Base-by-base conservation (phyloP, 2,329 filamentous ascomycete species). In the Diplocarpon mali region DNA sequence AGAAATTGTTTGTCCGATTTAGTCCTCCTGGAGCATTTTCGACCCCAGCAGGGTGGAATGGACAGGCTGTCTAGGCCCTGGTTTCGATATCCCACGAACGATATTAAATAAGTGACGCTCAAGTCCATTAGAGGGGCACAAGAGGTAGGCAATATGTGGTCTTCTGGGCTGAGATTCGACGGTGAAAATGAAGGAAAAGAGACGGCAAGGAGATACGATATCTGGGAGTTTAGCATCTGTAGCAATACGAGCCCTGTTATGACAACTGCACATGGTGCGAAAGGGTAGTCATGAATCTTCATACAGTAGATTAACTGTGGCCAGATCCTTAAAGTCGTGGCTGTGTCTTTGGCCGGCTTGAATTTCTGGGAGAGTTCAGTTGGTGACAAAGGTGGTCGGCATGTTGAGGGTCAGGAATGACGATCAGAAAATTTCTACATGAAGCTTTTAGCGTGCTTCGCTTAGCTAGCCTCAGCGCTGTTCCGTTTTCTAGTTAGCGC, bases 141-240 rank as follows among this genome's bases (percentile, higher is more conserved):
- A 50, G 61, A 63, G 58, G 61, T 61, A 60, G 58, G 60, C 58
- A 62, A 61, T 61, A 60, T 62, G 60, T 63, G 60, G 60, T 60
- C 59, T 56, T 24, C 7, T 24, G 20, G 3, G 20, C 20, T 24
- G 20, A 24, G 3, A 3, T 24, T 24, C 20, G 20, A 24, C 20
- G 7, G 20, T 24, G 20, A 24, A 24, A 24, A 24, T 24, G 20
- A 24, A 24, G 3, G 20, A 24, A 24, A 24, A 24, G 20, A 24
- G 20, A 4, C 20, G 7, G n/a, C n/a, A n/a, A n/a, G n/a, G 20
- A 7, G 20, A 7, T 3, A 24, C 20, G 20, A 3, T 24, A 24
- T 24, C 20, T n/a, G 20, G 4, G 7, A 24, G 7, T 7, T 7
- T 24, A 7, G 20, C 7, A 24, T 24, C 7, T 24, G 20, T 4